Base-by-base conservation (phyloP, 108 stramenopile species). In the Hondaea fermentalgiana region DNA sequence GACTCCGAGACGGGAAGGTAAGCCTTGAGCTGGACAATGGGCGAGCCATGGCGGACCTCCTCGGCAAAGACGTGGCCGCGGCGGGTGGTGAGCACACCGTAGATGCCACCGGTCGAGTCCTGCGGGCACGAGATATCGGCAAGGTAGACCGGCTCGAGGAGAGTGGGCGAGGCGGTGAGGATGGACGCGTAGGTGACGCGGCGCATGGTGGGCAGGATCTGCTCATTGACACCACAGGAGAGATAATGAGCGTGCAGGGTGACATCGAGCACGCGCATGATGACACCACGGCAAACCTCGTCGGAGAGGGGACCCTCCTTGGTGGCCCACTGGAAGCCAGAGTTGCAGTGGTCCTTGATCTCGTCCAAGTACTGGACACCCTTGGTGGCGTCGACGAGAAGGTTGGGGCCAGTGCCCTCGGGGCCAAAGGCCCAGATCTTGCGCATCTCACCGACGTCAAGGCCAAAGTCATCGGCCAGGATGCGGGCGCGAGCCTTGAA, bases 351-450 rank as follows among this genome's bases (percentile, higher is more conserved):
- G 92, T 99, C 99, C 95, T 97, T 98, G 94, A 99, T 99, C 91
- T 99, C 99, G 89, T 95, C 89, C 89, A 99, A 91, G 96, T 99
- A 99, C 97, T 99, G 98, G 23, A 99, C 99, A 94, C 98, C 99
- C 95, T 98, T 98, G 90, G 99, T 99, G 92, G 97, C 97, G 92
- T 99, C 99, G 59, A 98, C 96, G 90, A 99, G 95, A 72, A 99
- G 91, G 94, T 99, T 99, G 92, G 98, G 97, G 60, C 98, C 99
- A 88, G 97, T 99, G 89, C 97, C 97, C 88, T 99, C 99, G 29
- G 98, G 98, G 91, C 98, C 99, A 91, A 99, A 99, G 53, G 97
- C 98, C 99, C 99, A 99, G 92, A 99, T 98, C 96, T 99, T 98
- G 88, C 98, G 95, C 53, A 98, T 98, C 90, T 99, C 99, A 69